Evolutionary conservation across 805 yeast species (phyloP).

Genomic region (Candida ovalis): DNA sequence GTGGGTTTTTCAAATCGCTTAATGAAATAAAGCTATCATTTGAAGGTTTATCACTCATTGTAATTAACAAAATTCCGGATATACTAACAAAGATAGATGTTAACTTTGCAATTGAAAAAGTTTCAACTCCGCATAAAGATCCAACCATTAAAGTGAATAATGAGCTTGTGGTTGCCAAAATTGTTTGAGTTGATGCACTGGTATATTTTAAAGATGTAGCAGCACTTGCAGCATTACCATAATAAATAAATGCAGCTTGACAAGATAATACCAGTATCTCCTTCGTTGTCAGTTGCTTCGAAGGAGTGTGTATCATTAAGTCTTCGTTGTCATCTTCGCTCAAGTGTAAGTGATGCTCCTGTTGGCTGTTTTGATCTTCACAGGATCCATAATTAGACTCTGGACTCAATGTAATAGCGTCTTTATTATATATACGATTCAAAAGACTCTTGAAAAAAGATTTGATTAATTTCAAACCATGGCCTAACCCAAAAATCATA

Average conservation of each 20-base stretch:
- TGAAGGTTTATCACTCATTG: slow-evolving; percentile 27
- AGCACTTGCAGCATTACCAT: slow-evolving; percentile 36
- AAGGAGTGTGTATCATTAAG: slow-evolving; percentile 20
- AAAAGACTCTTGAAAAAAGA: slow-evolving; percentile 3
- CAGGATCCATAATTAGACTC: slow-evolving; percentile 7
- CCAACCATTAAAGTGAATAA: slow-evolving; percentile 48
- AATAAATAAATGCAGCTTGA: slow-evolving; percentile 41
- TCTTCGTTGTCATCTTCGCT: slow-evolving; percentile 3
- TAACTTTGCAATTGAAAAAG: slow-evolving; percentile 38
- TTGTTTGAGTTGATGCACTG: slow-evolving; percentile 50
- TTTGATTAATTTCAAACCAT: slow-evolving; percentile 12
- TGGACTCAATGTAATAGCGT: not conserved
- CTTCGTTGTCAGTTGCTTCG: slow-evolving; percentile 14
- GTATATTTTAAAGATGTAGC: slow-evolving; percentile 45
- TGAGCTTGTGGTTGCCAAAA: slow-evolving; percentile 48
- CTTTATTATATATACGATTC: not conserved
- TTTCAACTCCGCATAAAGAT: slow-evolving; percentile 37
- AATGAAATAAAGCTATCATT: not conserved
- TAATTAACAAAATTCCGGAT: slow-evolving; percentile 43
- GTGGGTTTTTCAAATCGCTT: slow-evolving; percentile 27
- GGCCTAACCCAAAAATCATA: slow-evolving; percentile 41
- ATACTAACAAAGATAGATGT: slow-evolving; percentile 43
- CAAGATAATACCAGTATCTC: slow-evolving; percentile 37
- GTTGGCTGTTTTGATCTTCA: slow-evolving; percentile 2
- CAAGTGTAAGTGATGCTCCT: not conserved